Base-by-base conservation (phyloP, 441 rosid species). In the Mallotus japonicus region DNA sequence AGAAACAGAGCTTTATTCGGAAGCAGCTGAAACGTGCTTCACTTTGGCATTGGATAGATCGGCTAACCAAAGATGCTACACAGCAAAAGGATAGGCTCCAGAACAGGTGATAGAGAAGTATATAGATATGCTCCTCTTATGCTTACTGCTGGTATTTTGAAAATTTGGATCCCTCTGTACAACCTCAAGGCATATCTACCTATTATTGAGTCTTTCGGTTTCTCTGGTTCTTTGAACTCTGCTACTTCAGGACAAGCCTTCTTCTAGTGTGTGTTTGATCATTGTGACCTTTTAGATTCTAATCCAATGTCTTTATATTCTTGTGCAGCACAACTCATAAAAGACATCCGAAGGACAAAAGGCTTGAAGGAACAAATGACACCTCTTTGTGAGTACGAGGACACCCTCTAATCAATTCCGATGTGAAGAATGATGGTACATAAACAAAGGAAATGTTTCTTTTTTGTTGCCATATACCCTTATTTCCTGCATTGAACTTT, bases 331-430 rank as follows among this genome's bases (percentile, higher is more conserved):
- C 46, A 44, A 8, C 85, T 83, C 0, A 82, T 85, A 8, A 3
- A 71, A 0, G 85, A 81, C 0, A 85, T 85, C 76, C 79, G 86
- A 32, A 85, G 79, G 85, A 81, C 85, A 70, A 85, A 85, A 85
- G 86, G 86, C 16, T 74, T 85, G 83, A 83, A 85, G 85, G 83
- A 85, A 53, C 81, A 76, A 79, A 85, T 81, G 82, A 83, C 83
- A 10, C 82, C 87, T 11, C 74, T 78, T 0, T 81, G 87, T 0
- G 88, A 79, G 16, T 81, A 78, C 28, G 85, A 83, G 76, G 86
- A 83, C 75, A 83, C 79, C 78, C 76, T 77, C 9, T 77, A 50
- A 67, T 11, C 50, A 2, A 2, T 11, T 3, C 28, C 2, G 6
- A 47, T 44, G 55, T 22, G 42, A 46, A 13, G 42, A 49, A n/a